phyloP scores from a whole-genome alignment of 192 early-diverging fungal genomes.

The Rhizophlyctis rosea region DNA sequence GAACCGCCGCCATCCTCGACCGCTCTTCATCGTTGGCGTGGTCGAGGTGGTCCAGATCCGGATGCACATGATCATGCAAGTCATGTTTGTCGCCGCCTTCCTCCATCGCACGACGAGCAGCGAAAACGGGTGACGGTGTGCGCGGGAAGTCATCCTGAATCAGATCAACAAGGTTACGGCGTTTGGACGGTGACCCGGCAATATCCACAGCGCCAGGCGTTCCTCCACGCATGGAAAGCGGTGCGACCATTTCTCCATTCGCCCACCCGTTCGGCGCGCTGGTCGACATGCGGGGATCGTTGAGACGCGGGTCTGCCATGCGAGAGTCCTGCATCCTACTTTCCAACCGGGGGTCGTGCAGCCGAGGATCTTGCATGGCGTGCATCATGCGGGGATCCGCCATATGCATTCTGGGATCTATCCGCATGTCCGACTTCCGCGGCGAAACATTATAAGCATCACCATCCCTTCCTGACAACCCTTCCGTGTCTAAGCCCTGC shows the following conservation, averaged over 20 bases:
- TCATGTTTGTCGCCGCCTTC: conserved; percentile 14
- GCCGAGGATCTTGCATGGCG: neutral
- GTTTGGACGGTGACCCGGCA: conserved; percentile 28
- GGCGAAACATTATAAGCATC: conserved; percentile 1
- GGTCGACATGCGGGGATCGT: conserved; percentile 9
- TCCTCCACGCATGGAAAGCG: conserved; percentile 11
- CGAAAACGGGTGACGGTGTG: conserved; percentile 38
- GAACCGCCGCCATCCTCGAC: conserved; percentile 51
- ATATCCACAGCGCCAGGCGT: neutral
- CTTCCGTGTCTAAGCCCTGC: conserved; percentile 31
- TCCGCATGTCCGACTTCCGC: neutral
- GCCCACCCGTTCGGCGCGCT: neutral
- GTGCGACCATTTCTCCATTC: neutral
- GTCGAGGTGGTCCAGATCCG: conserved; percentile 29
- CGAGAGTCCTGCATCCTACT: conserved; percentile 10
- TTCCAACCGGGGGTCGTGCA: conserved; percentile 1
- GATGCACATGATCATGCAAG: conserved; percentile 17
- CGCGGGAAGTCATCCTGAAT: conserved; percentile 39
- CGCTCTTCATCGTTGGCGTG: conserved; percentile 52
- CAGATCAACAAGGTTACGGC: conserved; percentile 34
- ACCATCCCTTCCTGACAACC: conserved; percentile 20
- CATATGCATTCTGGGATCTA: conserved; percentile 12
- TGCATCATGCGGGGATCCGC: neutral
- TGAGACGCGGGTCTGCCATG: conserved; percentile 2
- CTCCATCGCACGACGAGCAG: conserved; percentile 17